A percentile compares a stretch with the other conserved stretches of the same genome.
Evolutionary conservation across 2,329 filamentous ascomycete species (phyloP).

Genomic region (Xylaria sp.): DNA sequence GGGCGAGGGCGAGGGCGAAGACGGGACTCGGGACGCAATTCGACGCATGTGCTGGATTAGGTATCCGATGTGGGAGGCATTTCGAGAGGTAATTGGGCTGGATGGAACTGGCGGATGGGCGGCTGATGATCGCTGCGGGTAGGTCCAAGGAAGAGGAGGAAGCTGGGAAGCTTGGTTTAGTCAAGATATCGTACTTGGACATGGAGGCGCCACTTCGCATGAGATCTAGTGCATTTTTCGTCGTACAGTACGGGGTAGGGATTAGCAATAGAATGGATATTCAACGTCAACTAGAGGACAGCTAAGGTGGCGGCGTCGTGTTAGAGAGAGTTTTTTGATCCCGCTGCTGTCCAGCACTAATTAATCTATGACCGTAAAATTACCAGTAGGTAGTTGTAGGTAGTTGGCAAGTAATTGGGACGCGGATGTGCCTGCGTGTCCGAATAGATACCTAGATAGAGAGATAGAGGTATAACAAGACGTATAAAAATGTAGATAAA

Average conservation of each 20-base stretch:
- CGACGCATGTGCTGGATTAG: slow-evolving; percentile 1
- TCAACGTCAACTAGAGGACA: neutral
- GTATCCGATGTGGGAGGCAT: slow-evolving; percentile 18
- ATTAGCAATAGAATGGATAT: neutral
- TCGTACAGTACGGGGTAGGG: neutral
- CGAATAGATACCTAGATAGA: no score
- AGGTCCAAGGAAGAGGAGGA: neutral
- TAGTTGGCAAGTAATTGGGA: no score
- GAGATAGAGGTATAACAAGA: no score
- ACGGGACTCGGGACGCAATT: neutral
- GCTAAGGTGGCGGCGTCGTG: neutral
- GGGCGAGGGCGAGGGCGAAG: neutral
- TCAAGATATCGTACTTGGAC: neutral
- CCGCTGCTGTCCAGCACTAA: neutral
- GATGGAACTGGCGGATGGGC: neutral
- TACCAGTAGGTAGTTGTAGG: neutral
- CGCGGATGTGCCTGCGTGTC: no score
- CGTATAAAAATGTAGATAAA: no score
- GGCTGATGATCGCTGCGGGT: slow-evolving; percentile 1
- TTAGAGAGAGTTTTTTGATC: neutral
- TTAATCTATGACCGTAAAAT: neutral
- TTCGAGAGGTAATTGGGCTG: slow-evolving; percentile 3
- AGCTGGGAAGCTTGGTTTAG: neutral
- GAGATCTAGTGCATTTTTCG: neutral
- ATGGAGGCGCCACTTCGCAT: neutral